Base-by-base conservation (phyloP, 768 basidiomycete genomes). In the Tricholoma terreum region DNA sequence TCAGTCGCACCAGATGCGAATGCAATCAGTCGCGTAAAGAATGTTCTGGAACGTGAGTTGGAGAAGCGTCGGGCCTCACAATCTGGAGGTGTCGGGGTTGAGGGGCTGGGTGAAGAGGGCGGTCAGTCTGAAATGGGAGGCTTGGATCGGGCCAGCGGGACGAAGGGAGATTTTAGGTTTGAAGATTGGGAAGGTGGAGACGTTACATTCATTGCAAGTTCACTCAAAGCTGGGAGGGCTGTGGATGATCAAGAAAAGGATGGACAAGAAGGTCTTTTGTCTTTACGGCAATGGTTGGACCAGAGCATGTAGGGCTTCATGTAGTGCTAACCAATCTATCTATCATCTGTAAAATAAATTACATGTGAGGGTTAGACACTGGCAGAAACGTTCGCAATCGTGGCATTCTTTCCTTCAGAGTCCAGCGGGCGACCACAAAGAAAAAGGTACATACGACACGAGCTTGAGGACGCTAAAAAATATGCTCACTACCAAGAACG, bases 171-270 rank as follows among this genome's bases (percentile, higher is more conserved):
- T 17, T 94, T 94, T 76, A 85, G 76, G 62, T 93, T 93, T 64
- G 79, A 78, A 3, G 84, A 87, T 42, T 94, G 91, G 91, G 91
- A 92, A 62, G 92, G 90, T 2, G 91, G 92, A 7, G 85, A 90
- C n/a, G 74, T 92, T 17, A 67, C 75, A 1, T 88, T 92, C 63
- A 58, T 86, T 33, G 87, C 83, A 24, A 86, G 84, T 0, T 87
- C 80, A 56, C 76, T 81, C 24, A 65, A 68, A 40, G 56, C 68
- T 21, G 62, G 56, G 24, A 65, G 59, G 45, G 10, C 42, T 3
- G 50, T 59, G n/a, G 55, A 68, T 35, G 68, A 67, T 9, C 74
- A 74, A 10, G 76, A 75, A 59, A 81, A 83, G 62, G 61, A 48
- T 4, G 64, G 49, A 6, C 65, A 57, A 4, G 75, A 74, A 43